Evolutionary conservation across 306 rosid genomes (phyloP).

Genomic region (Mimosa pudica): DNA sequence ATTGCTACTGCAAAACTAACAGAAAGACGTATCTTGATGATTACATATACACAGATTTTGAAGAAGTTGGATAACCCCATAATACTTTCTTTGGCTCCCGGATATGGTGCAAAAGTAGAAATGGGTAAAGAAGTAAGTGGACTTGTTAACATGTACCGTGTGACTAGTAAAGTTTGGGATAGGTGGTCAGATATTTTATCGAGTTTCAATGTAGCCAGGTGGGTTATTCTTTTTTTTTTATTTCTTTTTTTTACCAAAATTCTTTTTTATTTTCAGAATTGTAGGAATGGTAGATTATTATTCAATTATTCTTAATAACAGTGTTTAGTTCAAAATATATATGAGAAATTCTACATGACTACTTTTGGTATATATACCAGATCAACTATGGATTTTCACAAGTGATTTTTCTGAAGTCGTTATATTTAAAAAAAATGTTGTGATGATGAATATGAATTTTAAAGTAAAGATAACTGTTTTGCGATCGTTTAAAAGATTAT

Average conservation of each 20-base stretch:
- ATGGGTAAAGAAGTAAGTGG: background rate
- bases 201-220: background rate
- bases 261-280: too few relatives aligned
- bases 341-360: background rate
- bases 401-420: too few relatives aligned
- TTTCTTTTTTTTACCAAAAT: too few relatives aligned
- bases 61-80: background rate
- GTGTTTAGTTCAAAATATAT: too few relatives aligned
- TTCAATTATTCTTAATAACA: too few relatives aligned
- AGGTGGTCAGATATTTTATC: background rate
- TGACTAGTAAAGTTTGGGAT: background rate
- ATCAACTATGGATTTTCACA: too few relatives aligned
- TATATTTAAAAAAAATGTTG: too few relatives aligned
- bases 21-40: background rate
- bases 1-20: background rate
- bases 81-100: background rate
- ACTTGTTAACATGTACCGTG: background rate
- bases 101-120: background rate
- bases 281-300: too few relatives aligned
- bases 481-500: too few relatives aligned
- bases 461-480: too few relatives aligned
- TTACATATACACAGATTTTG: background rate
- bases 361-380: too few relatives aligned
- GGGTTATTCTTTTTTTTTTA: background rate
- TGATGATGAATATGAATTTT: too few relatives aligned